Conservation (phyloP, 805 yeast genomes). For the Ogataea dorogensis region DNA sequence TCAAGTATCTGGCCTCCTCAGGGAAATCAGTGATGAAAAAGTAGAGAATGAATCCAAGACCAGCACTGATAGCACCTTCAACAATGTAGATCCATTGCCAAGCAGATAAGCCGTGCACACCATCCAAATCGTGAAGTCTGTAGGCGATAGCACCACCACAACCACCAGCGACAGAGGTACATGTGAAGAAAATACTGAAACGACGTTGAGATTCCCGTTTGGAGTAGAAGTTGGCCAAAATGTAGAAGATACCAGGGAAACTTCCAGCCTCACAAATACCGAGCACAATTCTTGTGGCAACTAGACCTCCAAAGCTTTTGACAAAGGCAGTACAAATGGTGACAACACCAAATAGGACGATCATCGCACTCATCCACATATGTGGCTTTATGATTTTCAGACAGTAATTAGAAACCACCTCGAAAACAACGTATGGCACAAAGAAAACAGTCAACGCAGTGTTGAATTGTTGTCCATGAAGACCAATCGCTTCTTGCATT, state of each 20-base stretch:
- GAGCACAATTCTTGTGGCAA: constrained; percentile 61
- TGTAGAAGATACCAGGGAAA: constrained; percentile 73
- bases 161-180: constrained; percentile 76
- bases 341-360: constrained; percentile 61
- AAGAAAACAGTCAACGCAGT: constrained; percentile 67
- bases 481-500: constrained; percentile 50
- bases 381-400: constrained; percentile 63
- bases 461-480: constrained; percentile 60
- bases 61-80: constrained; percentile 37
- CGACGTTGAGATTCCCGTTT: constrained; percentile 66
- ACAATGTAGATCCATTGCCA: constrained; percentile 49
- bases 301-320: constrained; percentile 54
- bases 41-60: constrained; percentile 32
- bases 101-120: constrained; percentile 40
- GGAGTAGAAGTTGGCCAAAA: constrained; percentile 63
- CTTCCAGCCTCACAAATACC: constrained; percentile 71
- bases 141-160: constrained; percentile 75
- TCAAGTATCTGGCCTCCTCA: constrained; percentile 58
- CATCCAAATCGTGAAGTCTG: constrained; percentile 55
- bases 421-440: constrained; percentile 66
- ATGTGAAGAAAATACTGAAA: constrained; percentile 65
- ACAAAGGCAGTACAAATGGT: constrained; percentile 68
- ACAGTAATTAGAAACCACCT: constrained; percentile 60
- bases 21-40: constrained; percentile 71
- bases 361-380: constrained; percentile 57